Percentiles rank a stretch among this genome's conserved stretches.
Conservation (phyloP, 805 yeast genomes). For the Teunomyces stri region DNA sequence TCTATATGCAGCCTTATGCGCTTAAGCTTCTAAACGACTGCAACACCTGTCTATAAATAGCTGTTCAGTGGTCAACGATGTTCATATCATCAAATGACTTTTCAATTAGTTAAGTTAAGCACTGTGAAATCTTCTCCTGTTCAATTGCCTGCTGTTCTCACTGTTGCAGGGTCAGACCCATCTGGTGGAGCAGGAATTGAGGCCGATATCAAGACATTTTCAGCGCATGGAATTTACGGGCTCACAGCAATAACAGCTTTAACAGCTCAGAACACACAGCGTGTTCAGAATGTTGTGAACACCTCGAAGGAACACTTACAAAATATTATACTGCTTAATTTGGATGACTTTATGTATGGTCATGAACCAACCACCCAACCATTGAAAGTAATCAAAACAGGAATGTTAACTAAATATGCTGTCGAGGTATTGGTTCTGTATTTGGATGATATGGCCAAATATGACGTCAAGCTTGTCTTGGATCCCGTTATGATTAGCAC, state of each 20-base stretch:
- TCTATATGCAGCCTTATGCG: conserved; percentile 8
- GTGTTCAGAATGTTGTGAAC: conserved; percentile 43
- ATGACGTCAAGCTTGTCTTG: conserved; percentile 46
- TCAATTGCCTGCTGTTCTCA: conserved; percentile 19
- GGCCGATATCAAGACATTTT: conserved; percentile 79
- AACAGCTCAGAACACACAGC: conserved; percentile 71
- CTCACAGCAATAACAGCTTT: conserved; percentile 74
- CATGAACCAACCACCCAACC: conserved; percentile 19
- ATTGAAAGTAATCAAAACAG: conserved; percentile 71
- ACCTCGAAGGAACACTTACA: conserved; percentile 45
- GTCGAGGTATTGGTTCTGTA: conserved; percentile 43
- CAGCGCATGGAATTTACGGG: conserved; percentile 74
- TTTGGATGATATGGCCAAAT: conserved; percentile 26
- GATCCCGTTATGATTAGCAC: conserved; percentile 89
- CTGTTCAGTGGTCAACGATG: not conserved
- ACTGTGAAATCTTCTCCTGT: conserved; percentile 1
- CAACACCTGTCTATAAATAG: not conserved
- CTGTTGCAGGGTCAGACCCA: conserved; percentile 73
- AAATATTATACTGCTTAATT: conserved; percentile 50
- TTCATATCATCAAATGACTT: not conserved
- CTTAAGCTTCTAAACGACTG: conserved; percentile 3
- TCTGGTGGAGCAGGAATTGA: conserved; percentile 94
- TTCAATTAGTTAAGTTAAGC: not conserved
- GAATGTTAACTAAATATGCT: conserved; percentile 64
- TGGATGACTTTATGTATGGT: conserved; percentile 52